A percentile compares a stretch with the other conserved stretches of the same genome.
phyloP scores from a whole-genome alignment of 169 alveolate species.

The Plasmodium knowlesi region DNA sequence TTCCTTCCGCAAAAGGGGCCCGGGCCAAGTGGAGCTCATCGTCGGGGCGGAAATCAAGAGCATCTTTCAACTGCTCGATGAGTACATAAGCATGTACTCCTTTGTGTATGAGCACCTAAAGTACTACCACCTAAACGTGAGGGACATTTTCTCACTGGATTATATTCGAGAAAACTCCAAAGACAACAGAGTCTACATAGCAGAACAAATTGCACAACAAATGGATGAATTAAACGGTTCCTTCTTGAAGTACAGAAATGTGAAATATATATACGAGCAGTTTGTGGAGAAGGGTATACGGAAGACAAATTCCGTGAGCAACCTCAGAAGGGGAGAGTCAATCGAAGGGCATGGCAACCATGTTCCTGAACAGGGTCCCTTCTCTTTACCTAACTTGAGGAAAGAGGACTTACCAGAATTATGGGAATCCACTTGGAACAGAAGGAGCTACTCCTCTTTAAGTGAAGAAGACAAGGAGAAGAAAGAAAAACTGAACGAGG shows the following conservation, averaged over 20 bases:
- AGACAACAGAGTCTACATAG: constrained; percentile 5
- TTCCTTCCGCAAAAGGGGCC: not conserved
- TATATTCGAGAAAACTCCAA: constrained; percentile 11
- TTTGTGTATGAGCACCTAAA: not conserved
- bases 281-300: constrained; percentile 1
- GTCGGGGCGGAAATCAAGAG: not conserved
- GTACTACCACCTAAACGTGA: not conserved
- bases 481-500: not conserved
- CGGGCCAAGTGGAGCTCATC: not conserved
- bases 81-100: constrained; percentile 19
- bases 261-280: constrained; percentile 16
- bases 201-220: not conserved
- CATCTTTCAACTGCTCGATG: constrained; percentile 2
- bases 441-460: not conserved
- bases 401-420: not conserved
- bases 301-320: not conserved
- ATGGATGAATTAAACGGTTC: not conserved
- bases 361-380: not conserved
- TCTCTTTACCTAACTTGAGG: not conserved
- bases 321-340: not conserved
- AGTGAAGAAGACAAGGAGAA: not conserved
- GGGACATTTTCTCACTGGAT: constrained; percentile 22
- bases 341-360: not conserved
- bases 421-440: not conserved
- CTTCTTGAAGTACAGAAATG: not conserved